Evolutionary conservation across 495 filamentous ascomycete species (phyloP).

Genomic region (Hypoxylon fragiforme): DNA sequence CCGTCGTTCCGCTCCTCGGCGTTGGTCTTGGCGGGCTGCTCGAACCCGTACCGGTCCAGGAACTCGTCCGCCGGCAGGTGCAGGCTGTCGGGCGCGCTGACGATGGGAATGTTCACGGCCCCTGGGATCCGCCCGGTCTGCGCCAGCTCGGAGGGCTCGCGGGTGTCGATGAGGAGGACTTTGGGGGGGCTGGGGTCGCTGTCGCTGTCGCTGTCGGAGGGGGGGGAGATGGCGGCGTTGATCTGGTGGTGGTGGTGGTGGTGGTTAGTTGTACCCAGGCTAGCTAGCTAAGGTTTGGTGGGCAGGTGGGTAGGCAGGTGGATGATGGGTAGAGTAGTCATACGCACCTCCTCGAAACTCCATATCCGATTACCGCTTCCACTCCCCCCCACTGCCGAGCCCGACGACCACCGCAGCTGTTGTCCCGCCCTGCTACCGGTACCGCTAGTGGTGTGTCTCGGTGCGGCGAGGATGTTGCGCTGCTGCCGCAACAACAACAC

Average conservation of each 20-base stretch:
- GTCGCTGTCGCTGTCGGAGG: no score
- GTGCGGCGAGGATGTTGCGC: no score
- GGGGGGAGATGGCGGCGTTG: slow-evolving; percentile 2
- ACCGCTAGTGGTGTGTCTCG: no score
- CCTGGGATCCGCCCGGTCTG: slow-evolving; percentile 75
- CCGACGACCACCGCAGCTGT: slow-evolving; percentile 31
- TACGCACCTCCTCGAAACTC: slow-evolving; percentile 49
- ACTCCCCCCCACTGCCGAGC: slow-evolving; percentile 20
- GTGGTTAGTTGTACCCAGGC: no score
- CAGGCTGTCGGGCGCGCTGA: slow-evolving; percentile 73
- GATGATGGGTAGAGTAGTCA: background rate
- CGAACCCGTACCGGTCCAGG: slow-evolving; percentile 68
- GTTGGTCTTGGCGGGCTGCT: slow-evolving; percentile 62
- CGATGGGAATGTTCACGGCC: slow-evolving; percentile 78
- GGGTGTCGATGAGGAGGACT: slow-evolving; percentile 62
- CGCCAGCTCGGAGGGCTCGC: slow-evolving; percentile 78
- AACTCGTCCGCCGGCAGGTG: slow-evolving; percentile 78
- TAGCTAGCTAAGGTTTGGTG: no score
- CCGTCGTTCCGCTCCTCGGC: no score
- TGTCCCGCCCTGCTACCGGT: no score
- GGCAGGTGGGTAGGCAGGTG: slow-evolving; percentile 29
- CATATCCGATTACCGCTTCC: slow-evolving; percentile 55
- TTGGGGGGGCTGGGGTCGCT: background rate
- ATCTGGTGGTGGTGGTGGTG: slow-evolving; percentile 12
- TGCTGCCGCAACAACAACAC: no score